Conservation (phyloP, 495 filamentous ascomycete genomes). For the Xeromyces bisporus region DNA sequence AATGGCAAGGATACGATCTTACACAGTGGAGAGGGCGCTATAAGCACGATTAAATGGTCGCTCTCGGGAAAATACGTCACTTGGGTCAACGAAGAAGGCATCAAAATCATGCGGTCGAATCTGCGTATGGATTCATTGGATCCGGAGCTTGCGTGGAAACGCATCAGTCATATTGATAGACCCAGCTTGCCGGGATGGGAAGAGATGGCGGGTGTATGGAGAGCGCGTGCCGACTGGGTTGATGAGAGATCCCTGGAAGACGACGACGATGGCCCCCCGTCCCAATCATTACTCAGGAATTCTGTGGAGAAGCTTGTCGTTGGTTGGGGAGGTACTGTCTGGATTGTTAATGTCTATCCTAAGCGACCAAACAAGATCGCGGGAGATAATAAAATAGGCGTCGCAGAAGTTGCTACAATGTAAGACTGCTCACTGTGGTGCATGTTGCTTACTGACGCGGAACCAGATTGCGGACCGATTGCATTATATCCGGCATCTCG, state of each 20-base stretch:
- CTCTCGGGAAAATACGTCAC: slow-evolving; percentile 75
- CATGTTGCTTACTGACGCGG: slow-evolving; percentile 4
- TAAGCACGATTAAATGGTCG: slow-evolving; percentile 86
- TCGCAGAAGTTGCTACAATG: slow-evolving; percentile 82
- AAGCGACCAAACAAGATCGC: slow-evolving; percentile 54
- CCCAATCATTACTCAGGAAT: slow-evolving; percentile 10
- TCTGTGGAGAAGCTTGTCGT: slow-evolving; percentile 65
- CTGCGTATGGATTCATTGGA: slow-evolving; percentile 62
- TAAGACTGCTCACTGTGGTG: slow-evolving; percentile 28
- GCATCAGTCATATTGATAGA: slow-evolving; percentile 80
- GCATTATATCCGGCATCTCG: slow-evolving; percentile 90
- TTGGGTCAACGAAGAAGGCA: slow-evolving; percentile 91
- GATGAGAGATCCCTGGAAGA: slow-evolving; percentile 58
- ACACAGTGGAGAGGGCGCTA: slow-evolving; percentile 82
- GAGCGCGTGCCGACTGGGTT: slow-evolving; percentile 79
- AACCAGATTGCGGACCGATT: slow-evolving; percentile 74
- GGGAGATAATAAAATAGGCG: slow-evolving; percentile 55
- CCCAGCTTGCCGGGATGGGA: slow-evolving; percentile 71
- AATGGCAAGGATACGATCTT: slow-evolving; percentile 74
- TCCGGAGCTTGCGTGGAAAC: slow-evolving; percentile 76
- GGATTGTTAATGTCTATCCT: slow-evolving; percentile 83
- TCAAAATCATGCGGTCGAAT: slow-evolving; percentile 92
- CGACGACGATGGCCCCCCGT: slow-evolving; percentile 30
- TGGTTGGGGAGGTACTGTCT: slow-evolving; percentile 90
- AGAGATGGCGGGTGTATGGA: slow-evolving; percentile 91